Evolutionary conservation across 768 basidiomycete genomes (phyloP), one percentile per base, ranked within the genome.

Genomic region (Auricularia auricula-judae): DNA sequence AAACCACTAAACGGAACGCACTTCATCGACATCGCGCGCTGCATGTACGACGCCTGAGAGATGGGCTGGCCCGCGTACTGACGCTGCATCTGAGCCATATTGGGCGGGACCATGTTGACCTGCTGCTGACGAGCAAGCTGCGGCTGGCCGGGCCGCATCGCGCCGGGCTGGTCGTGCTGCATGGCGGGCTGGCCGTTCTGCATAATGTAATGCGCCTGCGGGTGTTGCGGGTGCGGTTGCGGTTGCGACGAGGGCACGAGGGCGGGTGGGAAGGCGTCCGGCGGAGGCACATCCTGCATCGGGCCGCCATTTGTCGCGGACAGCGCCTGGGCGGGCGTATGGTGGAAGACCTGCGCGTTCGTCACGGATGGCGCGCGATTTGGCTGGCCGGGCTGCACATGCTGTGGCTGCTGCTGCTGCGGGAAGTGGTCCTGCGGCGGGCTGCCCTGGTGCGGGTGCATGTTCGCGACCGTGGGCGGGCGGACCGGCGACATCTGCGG

Each of bases 141-240:
- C 56, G 21, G 35, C 47, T 58, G 53, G 18, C 21, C 21, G 29
- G 34, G 63, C 54, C 56, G 56, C 39, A 42, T 42, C 39, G 39
- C 39, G 39, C 39, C 39, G 12, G 34, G 29, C 14, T 29, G 56
- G 56, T 59, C 56, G 23, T 59, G 63, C 43, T 58, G 63, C 18
- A 21, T 42, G 11, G 43, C 63, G 4, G 33, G 44, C 58, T 64
- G 63, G 39, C 39, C 39, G 39, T 42, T 42, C 56, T 66, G 65
- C 62, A 53, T 51, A 12, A 33, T 8, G 42, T 36, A 56, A 35
- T 65, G 64, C 61, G 65, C 64, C 61, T 61, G 58, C 21, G 23
- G 56, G 64, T 80, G 82, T 11, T 71, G 64, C 21, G 67, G 68
- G 23, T 69, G 66, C 35, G 72, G 72, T n/a, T 71, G 69, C n/a